Evolutionary conservation across 2,329 filamentous ascomycete genomes (phyloP).

Genomic region (Alternaria arbusti): DNA sequence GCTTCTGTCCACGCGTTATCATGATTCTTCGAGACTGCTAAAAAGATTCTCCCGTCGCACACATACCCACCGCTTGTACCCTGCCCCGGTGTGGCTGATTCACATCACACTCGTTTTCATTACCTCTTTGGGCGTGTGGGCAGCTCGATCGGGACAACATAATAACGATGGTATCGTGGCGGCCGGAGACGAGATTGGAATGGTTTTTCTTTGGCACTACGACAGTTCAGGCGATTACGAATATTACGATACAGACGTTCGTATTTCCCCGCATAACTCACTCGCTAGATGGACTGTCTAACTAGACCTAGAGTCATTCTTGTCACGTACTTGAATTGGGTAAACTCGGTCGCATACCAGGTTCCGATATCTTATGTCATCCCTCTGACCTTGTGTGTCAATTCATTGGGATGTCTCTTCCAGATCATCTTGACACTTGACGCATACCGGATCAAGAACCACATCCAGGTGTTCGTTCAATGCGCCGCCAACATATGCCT

Average conservation of each 20-base stretch:
- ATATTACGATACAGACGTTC: constrained; percentile 23
- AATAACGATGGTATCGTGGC: not conserved
- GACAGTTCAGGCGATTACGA: constrained; percentile 16
- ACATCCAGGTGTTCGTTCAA: constrained; percentile 29
- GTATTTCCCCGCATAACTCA: not conserved
- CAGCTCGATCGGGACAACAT: not conserved
- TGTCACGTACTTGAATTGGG: constrained; percentile 23
- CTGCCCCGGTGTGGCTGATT: not conserved
- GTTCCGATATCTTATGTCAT: constrained; percentile 23
- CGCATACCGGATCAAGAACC: constrained; percentile 31
- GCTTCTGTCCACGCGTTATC: not conserved
- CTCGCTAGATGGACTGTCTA: not conserved
- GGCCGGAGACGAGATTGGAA: constrained; percentile 16
- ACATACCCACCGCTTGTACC: not conserved
- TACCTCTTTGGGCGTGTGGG: not conserved
- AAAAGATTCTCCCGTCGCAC: not conserved
- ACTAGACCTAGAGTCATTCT: constrained; percentile 15
- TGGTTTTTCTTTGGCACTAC: constrained; percentile 22
- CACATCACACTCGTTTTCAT: not conserved
- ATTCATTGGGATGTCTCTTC: constrained; percentile 26
- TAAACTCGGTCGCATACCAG: constrained; percentile 25
- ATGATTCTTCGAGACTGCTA: not conserved
- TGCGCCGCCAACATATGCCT: constrained; percentile 28
- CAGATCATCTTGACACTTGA: constrained; percentile 30
- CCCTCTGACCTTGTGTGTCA: constrained; percentile 21